phyloP scores from a whole-genome alignment of 768 basidiomycete genomes.

The Mycena vulgaris region DNA sequence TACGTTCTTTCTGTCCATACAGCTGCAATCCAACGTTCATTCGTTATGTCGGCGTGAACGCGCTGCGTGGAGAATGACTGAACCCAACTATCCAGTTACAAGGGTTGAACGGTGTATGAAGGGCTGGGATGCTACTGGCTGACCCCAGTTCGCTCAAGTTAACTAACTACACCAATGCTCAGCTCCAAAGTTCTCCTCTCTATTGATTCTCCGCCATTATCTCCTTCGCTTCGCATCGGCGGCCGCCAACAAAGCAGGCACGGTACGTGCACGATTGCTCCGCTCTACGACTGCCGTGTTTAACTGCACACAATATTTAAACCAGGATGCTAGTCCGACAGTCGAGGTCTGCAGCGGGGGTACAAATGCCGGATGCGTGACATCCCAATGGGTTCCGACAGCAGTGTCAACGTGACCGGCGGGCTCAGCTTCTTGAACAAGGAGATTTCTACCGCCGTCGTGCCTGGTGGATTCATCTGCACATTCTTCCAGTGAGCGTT shows the following conservation, averaged over 20 bases:
- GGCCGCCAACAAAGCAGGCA: background rate
- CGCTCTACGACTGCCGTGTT: no score
- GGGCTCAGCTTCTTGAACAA: constrained; percentile 22
- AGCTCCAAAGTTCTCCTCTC: background rate
- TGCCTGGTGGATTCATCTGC: constrained; percentile 11
- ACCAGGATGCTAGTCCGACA: no score
- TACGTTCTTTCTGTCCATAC: no score
- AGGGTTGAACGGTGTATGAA: no score
- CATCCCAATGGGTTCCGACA: constrained; percentile 1
- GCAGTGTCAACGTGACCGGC: constrained; percentile 4
- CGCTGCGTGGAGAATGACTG: no score
- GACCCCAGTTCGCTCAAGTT: background rate
- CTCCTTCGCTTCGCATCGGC: no score
- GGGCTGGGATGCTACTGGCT: no score
- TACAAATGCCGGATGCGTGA: background rate
- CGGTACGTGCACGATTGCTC: background rate
- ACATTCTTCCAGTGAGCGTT: constrained; percentile 14
- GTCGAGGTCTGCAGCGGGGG: background rate
- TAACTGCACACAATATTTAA: no score
- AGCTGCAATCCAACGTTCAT: no score
- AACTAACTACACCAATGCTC: background rate
- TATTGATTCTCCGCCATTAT: no score
- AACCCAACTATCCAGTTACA: no score
- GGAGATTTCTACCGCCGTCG: constrained; percentile 1
- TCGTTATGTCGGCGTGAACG: no score